Evolutionary conservation across 2,329 filamentous ascomycete species (phyloP), one percentile per base, ranked within the genome.

Genomic region (Xylaria digitata): DNA sequence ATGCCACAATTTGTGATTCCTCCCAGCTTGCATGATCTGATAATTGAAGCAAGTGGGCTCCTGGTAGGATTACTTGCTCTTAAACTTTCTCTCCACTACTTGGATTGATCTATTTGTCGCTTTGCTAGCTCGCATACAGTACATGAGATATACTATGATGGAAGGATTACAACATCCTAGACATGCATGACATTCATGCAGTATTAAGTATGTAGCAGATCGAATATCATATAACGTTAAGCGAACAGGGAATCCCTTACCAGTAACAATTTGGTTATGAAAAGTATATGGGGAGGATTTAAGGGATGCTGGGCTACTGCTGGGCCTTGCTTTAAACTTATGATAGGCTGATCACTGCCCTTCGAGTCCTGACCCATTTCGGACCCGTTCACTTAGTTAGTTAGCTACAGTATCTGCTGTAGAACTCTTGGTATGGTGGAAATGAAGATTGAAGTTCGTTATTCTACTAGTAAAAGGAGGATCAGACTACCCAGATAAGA

Each of bases 301-400:
- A 55, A 59, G 40, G 53, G 52, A 57, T 13, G 6, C 26, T 26
- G 26, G 26, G 26, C 26, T 26, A 49, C 13, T 19, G 50, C 46
- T 42, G 13, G 30, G 21, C 21, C 23, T 30, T 58, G 58, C 63
- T 34, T 49, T 50, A 42, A 26, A 43, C 30, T 49, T 34, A 52
- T 52, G 48, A 26, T 34, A 60, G 42, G 32, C 23, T 30, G 46
- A 66, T 66, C 52, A 46, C 57, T 43, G 2, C 60, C 32, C 21
- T 63, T 49, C 48, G 23, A 52, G 37, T 23, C 46, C 6, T n/a
- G 19, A 7, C 37, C 6, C 9, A 32, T 48, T 37, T 55, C 37
- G 11, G 37, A 9, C 37, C 48, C 57, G 11, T 30, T 9, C 15
- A 48, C 30, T 40, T 40, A 40, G 37, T 40, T 40, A 40, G 11